phyloP scores from a whole-genome alignment of 2,329 filamentous ascomycete species.

The Nothophaeocryptopus gaeumannii region DNA sequence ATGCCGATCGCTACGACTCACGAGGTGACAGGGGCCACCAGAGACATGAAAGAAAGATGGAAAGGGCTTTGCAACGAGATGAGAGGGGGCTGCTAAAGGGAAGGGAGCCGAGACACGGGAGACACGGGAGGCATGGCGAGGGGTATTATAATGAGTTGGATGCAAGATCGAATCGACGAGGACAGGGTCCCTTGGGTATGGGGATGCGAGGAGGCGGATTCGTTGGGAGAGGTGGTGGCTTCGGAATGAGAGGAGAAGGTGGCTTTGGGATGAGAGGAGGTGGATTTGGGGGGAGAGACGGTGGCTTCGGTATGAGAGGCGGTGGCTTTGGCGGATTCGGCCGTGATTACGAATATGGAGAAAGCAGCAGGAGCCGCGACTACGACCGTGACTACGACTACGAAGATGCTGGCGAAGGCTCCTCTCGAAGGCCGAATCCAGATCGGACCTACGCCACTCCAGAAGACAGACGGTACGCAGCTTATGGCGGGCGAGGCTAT shows the following conservation, averaged over 20 bases:
- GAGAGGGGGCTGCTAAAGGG: conserved; percentile 12
- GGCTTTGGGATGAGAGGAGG: too few relatives aligned
- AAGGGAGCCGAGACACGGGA: conserved; percentile 6
- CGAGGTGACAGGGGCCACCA: neutral
- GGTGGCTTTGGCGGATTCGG: neutral
- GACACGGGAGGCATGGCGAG: conserved; percentile 6
- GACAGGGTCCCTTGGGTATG: too few relatives aligned
- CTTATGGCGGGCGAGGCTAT: neutral
- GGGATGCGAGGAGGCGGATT: too few relatives aligned
- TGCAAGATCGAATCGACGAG: neutral
- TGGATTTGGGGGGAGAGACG: neutral
- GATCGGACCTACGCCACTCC: neutral
- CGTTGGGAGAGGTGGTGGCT: neutral
- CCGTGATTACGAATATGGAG: too few relatives aligned
- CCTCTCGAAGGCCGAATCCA: neutral
- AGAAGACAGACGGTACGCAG: too few relatives aligned
- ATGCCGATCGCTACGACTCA: too few relatives aligned
- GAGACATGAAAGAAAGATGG: conserved; percentile 5
- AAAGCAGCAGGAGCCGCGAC: too few relatives aligned
- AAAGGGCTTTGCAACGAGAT: conserved; percentile 8
- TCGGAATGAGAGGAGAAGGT: too few relatives aligned
- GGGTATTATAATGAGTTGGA: conserved; percentile 15
- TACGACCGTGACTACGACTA: too few relatives aligned
- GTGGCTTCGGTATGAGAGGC: too few relatives aligned
- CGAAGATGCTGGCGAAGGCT: neutral